A percentile compares a stretch with the other conserved stretches of the same genome.
phyloP scores from a whole-genome alignment of 352 stramenopile genomes.

The Pythium rhizo-oryzae region DNA sequence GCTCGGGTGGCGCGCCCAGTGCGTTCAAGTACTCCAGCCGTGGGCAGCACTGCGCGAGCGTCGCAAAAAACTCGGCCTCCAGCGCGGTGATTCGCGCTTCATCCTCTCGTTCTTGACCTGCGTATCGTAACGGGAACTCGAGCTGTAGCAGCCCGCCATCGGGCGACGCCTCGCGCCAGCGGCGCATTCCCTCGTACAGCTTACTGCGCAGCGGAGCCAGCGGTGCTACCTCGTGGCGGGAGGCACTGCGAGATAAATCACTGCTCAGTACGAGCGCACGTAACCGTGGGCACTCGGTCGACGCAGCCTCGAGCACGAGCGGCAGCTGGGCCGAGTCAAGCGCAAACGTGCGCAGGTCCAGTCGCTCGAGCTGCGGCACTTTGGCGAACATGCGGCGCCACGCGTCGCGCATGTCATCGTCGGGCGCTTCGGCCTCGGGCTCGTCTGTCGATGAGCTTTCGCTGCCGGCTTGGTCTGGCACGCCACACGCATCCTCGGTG shows the following conservation, averaged over 20 bases:
- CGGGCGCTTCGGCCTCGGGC: conserved; percentile 11
- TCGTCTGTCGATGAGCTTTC: neutral
- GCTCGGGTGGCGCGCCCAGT: neutral
- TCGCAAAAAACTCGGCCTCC: conserved; percentile 16
- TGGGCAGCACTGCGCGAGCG: conserved; percentile 17
- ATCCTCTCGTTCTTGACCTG: neutral
- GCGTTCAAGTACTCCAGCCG: conserved; percentile 15
- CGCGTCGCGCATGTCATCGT: conserved; percentile 8
- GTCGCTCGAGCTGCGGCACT: conserved; percentile 24
- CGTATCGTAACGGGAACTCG: conserved; percentile 18
- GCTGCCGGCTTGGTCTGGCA: neutral
- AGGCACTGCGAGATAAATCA: neutral
- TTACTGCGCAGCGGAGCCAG: neutral
- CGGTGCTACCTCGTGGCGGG: neutral
- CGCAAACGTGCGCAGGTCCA: conserved; percentile 16
- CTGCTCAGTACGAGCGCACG: conserved; percentile 12
- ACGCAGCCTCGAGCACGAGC: conserved; percentile 14
- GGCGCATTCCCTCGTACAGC: conserved; percentile 9
- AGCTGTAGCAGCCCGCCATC: conserved; percentile 17
- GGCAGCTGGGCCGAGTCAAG: conserved; percentile 13
- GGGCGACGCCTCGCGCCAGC: neutral
- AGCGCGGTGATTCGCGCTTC: neutral
- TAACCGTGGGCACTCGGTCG: conserved; percentile 1
- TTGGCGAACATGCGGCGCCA: conserved; percentile 15
- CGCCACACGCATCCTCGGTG: neutral